These are phyloP conservation scores for Aphanomyces invadans DNA, from an alignment of 352 stramenopile genomes.

Conservation along the genomic window DNA sequence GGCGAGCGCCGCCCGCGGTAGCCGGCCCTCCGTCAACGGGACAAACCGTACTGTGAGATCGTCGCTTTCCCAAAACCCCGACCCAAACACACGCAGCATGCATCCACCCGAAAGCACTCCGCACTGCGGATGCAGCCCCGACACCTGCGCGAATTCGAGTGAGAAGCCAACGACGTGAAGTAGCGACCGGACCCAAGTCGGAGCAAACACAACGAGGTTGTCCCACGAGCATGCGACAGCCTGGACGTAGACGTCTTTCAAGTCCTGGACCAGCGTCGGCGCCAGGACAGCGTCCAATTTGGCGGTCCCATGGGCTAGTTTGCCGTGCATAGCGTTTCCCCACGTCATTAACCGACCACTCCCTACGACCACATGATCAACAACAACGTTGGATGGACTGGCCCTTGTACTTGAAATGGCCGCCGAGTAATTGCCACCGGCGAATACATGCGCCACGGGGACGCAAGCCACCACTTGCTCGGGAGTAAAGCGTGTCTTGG, in stretches of 20 bases:
- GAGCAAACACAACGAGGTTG: conserved; percentile 58
- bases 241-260: conserved; percentile 35
- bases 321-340: conserved; percentile 43
- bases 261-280: conserved; percentile 28
- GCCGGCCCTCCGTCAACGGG: conserved; percentile 42
- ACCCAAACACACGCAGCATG: conserved; percentile 49
- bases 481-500: conserved; percentile 26
- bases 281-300: background rate
- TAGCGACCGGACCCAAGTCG: conserved; percentile 27
- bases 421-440: conserved; percentile 55
- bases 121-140: conserved; percentile 36
- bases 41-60: conserved; percentile 74
- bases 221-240: conserved; percentile 41
- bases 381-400: background rate
- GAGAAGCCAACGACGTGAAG: background rate
- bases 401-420: conserved; percentile 27
- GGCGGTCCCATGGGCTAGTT: conserved; percentile 37
- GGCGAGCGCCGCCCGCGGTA: conserved; percentile 44
- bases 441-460: conserved; percentile 45
- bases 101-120: conserved; percentile 52
- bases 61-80: conserved; percentile 69
- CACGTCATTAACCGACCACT: conserved; percentile 45
- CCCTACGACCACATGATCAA: background rate
- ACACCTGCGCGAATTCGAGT: conserved; percentile 27
- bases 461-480: conserved; percentile 26